Evolutionary conservation across 129 eudicot genomes (phyloP), one percentile per base, ranked within the genome.

Genomic region (Heracleum sosnowskyi): DNA sequence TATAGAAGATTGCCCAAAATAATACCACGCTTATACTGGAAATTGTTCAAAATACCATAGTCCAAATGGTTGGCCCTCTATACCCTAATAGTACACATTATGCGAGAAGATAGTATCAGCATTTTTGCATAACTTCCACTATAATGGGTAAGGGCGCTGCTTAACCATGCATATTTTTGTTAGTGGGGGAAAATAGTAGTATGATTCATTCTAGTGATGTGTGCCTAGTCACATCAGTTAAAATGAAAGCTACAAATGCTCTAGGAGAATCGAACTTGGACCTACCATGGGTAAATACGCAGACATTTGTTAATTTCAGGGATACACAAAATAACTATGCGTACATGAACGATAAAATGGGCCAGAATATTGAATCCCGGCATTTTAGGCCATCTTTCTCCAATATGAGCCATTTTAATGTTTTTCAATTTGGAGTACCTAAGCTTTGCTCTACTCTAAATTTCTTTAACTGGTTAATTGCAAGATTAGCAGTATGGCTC

Each of bases 121-220:
- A 17, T 15, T 16, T 47, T 16, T 47, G 8, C 55, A 47, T 47
- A 47, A 11, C 45, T 78, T 24, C 74, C 73, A 22, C 51, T 55
- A 33, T 42, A 34, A 83, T 83, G 60, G 91, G 98, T 93, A 86
- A 47, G 17, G 55, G 55, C 20, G 20, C 24, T 47, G 55, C 55
- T 47, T 16, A 47, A 46, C 20, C 51, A 46, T 46, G 51, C 51
- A 46, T 13, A 13, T 46, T 13, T 16, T 46, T 46, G 15, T 46
- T 12, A 46, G 20, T 13, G 20, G 20, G 51, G 51, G 51, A 5
- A 16, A 20, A 15, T 47, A 11, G 22, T 47, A 47, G 53, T 47
- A 11, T 44, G 53, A 47, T 17, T 24, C n/a, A 49, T 49, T 17
- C 57, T 49, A 18, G 57, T 18, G 57, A 49, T 49, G 57, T 47